phyloP scores from a whole-genome alignment of 2,329 filamentous ascomycete species.

The Penicillium sp. region DNA sequence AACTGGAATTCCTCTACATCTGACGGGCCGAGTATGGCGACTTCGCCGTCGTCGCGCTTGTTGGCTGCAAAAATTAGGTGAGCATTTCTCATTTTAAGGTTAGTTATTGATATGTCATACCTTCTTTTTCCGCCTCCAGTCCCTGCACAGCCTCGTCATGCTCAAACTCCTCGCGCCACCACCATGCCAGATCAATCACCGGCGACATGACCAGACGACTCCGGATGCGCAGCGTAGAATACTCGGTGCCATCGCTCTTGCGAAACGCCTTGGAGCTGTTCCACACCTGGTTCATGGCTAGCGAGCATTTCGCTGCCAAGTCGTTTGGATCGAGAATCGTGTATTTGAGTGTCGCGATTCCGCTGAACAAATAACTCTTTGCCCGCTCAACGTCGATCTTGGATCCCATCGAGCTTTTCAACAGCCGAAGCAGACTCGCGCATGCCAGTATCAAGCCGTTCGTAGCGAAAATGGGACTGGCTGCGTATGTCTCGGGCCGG shows the following conservation, averaged over 20 bases:
- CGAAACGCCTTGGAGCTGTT: conserved; percentile 40
- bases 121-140: conserved; percentile 15
- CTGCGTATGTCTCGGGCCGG: conserved; percentile 19
- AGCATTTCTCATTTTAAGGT: conserved; percentile 9
- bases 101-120: conserved; percentile 9
- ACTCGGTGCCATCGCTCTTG: conserved; percentile 34
- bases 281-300: conserved; percentile 36
- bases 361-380: conserved; percentile 30
- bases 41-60: conserved; percentile 1
- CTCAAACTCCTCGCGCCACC: conserved; percentile 43
- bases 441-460: conserved; percentile 30
- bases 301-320: conserved; percentile 28
- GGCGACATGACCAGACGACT: conserved; percentile 35
- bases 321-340: conserved; percentile 37
- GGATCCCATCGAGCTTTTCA: conserved; percentile 31
- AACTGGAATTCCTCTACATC: conserved; percentile 12
- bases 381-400: conserved; percentile 33
- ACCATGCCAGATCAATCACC: conserved; percentile 38
- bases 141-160: conserved; percentile 13
- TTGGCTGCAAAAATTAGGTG: background rate
- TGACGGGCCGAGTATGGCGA: background rate
- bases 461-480: conserved; percentile 26
- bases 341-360: conserved; percentile 36
- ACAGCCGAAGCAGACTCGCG: conserved; percentile 31
- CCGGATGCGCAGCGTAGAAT: conserved; percentile 34